Evolutionary conservation across 2,329 filamentous ascomycete genomes (phyloP), one percentile per base, ranked within the genome.

Genomic region (Hypoxylon sp.): DNA sequence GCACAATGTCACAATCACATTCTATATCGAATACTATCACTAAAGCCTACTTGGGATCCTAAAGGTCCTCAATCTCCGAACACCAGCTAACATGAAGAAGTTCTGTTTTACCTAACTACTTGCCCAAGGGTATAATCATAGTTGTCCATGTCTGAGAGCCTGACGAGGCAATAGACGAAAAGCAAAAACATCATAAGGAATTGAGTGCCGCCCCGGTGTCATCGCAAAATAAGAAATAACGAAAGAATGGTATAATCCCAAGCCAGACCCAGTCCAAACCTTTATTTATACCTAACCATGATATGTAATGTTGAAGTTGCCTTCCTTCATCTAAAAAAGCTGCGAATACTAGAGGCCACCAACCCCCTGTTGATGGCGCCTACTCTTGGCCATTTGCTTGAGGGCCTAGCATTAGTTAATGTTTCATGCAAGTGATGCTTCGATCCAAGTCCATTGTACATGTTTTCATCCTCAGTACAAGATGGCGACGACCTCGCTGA

Each of bases 321-420:
- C 65, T 65, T 72, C 60, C 62, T 51, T 75, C 74, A 85, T 56
- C 81, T 81, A 72, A 86, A 85, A 59, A 85, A 77, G 60, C 78
- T 83, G 44, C 82, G 81, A 59, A 84, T 77, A 7, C 82, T 79
- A 62, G 81, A 79, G 17, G 80, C 77, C 71, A 81, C 75, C 27
- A 79, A 73, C 11, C 80, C 79, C 47, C 77, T 78, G 69, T 81
- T 82, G 59, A 80, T 74, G 32, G 74, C 73, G 6, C 79, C 75
- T 6, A 79, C 77, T 64, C 76, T 80, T 24, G 76, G 72, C 82
- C 81, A 82, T 59, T 79, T 77, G 46, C 76, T 78, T 24, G 77
- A 70, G 4, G 79, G 74, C 66, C 77, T 79, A 62, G 72, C 11
- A 60, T 68, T 65, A 68, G 58, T 70, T 57, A 72, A 62, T 65